Evolutionary conservation across 1,284 basidiomycete species (phyloP).

Genomic region (Pseudozyma thailandica): DNA sequence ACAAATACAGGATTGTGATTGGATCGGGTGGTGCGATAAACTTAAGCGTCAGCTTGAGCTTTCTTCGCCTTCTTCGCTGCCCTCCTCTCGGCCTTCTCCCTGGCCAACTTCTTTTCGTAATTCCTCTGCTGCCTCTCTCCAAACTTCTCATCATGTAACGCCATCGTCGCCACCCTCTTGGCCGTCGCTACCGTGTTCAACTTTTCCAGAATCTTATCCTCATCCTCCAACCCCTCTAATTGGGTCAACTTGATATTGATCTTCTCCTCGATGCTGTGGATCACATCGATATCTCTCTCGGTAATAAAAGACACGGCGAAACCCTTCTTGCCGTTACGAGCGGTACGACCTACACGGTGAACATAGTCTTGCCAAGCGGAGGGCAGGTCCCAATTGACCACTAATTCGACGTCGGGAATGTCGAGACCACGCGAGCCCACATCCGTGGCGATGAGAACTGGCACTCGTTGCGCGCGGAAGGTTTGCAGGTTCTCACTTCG

Average conservation of each 20-base stretch:
- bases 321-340: slow-evolving; percentile 89
- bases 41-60: not conserved
- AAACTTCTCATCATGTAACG: slow-evolving; percentile 85
- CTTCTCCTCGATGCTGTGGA: slow-evolving; percentile 84
- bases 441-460: slow-evolving; percentile 66
- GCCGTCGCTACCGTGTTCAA: slow-evolving; percentile 89
- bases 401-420: slow-evolving; percentile 80
- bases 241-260: slow-evolving; percentile 74
- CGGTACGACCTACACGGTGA: slow-evolving; percentile 80
- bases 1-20: slow-evolving; percentile 19
- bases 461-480: slow-evolving; percentile 78
- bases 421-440: slow-evolving; percentile 67
- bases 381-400: slow-evolving; percentile 97
- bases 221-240: slow-evolving; percentile 70
- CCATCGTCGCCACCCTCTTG: slow-evolving; percentile 90
- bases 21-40: not conserved
- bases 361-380: slow-evolving; percentile 73
- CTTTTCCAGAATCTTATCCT: slow-evolving; percentile 84
- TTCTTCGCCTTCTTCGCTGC: slow-evolving; percentile 29
- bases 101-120: slow-evolving; percentile 72
- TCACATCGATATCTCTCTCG: slow-evolving; percentile 86
- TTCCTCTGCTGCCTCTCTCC: slow-evolving; percentile 86
- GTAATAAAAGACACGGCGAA: slow-evolving; percentile 93
- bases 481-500: slow-evolving; percentile 82
- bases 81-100: slow-evolving; percentile 32